Conservation (phyloP, 768 basidiomycete species). For the Kwoniella sp. region DNA sequence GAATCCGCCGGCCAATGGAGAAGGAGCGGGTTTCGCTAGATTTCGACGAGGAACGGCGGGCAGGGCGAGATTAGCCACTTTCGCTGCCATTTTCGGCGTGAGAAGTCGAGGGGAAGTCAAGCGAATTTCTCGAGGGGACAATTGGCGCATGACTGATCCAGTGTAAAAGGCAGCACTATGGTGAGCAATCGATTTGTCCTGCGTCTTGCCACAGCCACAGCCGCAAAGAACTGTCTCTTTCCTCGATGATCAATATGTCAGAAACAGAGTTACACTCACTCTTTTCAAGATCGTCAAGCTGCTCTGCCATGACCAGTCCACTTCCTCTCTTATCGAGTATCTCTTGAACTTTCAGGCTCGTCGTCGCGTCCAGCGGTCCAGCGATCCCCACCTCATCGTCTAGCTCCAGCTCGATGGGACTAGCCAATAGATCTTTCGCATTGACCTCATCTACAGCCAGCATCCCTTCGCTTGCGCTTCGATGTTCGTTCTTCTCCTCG, state of each 20-base stretch:
- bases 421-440: conserved; percentile 39
- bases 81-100: conserved; percentile 46
- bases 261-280: conserved; percentile 44
- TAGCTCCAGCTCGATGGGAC: conserved; percentile 42
- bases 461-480: conserved; percentile 2
- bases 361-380: conserved; percentile 12
- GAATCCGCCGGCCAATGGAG: conserved; percentile 20
- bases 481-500: conserved; percentile 16
- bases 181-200: no score
- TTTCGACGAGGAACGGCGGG: conserved; percentile 19
- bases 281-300: conserved; percentile 52
- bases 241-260: no score
- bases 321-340: conserved; percentile 51
- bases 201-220: no score
- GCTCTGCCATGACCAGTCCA: conserved; percentile 52
- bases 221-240: no score
- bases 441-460: conserved; percentile 1
- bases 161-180: neutral
- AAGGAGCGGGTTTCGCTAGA: conserved; percentile 14
- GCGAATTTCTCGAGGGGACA: conserved; percentile 53
- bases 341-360: conserved; percentile 30
- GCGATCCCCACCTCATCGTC: conserved; percentile 14
- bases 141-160: conserved; percentile 47
- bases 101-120: conserved; percentile 45
- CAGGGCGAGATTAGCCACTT: conserved; percentile 25